These are phyloP conservation scores for Pythium aristosporum DNA, from an alignment of 352 stramenopile genomes.

Conservation along the genomic window DNA sequence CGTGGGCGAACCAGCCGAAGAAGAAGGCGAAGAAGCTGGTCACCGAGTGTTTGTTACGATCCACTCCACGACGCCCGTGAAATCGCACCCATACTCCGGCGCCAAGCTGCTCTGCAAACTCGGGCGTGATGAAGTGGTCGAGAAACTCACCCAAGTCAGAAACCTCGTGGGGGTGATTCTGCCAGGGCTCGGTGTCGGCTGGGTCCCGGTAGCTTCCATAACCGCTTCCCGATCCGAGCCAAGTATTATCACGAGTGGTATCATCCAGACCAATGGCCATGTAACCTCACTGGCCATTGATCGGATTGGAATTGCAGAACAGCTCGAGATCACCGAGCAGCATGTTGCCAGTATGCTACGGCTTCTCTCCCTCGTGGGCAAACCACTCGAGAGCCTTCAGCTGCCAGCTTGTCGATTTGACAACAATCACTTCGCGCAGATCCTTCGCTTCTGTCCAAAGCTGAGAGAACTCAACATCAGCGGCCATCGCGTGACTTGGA, in stretches of 20 bases:
- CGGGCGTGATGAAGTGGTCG: constrained; percentile 24
- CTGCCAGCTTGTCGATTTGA: constrained; percentile 1
- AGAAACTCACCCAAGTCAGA: constrained; percentile 26
- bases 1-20: neutral
- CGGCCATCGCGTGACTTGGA: neutral
- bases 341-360: neutral
- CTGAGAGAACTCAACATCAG: constrained; percentile 15
- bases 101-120: constrained; percentile 17
- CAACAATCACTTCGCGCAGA: constrained; percentile 3
- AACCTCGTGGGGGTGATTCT: constrained; percentile 37
- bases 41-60: constrained; percentile 4
- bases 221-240: neutral
- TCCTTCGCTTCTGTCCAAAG: constrained; percentile 11
- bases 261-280: neutral
- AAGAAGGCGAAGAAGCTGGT: neutral
- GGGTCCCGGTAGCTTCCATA: constrained; percentile 19
- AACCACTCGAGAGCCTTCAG: constrained; percentile 6
- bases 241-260: neutral
- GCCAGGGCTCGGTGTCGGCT: constrained; percentile 35
- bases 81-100: neutral
- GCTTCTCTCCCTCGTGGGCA: constrained; percentile 1
- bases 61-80: constrained; percentile 7
- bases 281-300: constrained; percentile 7
- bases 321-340: neutral
- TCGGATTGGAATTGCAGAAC: neutral